These are phyloP conservation scores for Dryas drummondii DNA, from an alignment of 306 rosid species.

Conservation along the genomic window DNA sequence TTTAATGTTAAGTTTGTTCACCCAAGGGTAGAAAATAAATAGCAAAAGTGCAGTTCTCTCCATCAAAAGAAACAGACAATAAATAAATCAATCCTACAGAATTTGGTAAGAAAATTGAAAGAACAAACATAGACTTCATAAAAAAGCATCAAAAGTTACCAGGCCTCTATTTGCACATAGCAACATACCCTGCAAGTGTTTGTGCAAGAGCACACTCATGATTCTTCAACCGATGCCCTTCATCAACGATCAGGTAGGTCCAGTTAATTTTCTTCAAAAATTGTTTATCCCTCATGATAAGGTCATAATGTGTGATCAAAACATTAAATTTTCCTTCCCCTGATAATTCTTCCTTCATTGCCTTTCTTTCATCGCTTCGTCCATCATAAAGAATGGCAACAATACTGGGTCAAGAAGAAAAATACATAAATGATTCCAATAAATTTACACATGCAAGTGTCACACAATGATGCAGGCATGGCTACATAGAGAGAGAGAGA, in stretches of 20 bases:
- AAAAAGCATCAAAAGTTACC: conserved; percentile 14
- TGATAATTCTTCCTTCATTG: conserved; percentile 77
- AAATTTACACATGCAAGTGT: neutral
- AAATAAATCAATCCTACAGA: neutral
- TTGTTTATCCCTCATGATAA: conserved; percentile 96
- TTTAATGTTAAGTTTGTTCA: neutral
- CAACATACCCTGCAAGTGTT: conserved; percentile 88
- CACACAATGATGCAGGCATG: no score
- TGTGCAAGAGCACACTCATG: conserved; percentile 93
- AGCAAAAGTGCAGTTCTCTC: neutral
- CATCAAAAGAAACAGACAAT: neutral
- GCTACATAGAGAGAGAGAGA: conserved; percentile 2
- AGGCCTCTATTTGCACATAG: conserved; percentile 13
- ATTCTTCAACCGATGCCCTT: conserved; percentile 98
- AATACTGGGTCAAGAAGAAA: conserved; percentile 59
- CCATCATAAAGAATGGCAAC: conserved; percentile 85
- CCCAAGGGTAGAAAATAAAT: neutral
- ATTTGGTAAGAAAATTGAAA: neutral
- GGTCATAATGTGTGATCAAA: conserved; percentile 92
- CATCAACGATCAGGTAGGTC: conserved; percentile 94
- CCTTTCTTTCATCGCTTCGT: conserved; percentile 89
- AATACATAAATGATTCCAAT: conserved; percentile 16
- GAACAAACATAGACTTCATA: neutral
- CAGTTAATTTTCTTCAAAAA: conserved; percentile 91
- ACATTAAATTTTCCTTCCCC: conserved; percentile 96